A percentile compares a stretch with the other conserved stretches of the same genome.
These are phyloP conservation scores for Vicia villosa DNA, from an alignment of 306 rosid genomes.

Conservation along the genomic window DNA sequence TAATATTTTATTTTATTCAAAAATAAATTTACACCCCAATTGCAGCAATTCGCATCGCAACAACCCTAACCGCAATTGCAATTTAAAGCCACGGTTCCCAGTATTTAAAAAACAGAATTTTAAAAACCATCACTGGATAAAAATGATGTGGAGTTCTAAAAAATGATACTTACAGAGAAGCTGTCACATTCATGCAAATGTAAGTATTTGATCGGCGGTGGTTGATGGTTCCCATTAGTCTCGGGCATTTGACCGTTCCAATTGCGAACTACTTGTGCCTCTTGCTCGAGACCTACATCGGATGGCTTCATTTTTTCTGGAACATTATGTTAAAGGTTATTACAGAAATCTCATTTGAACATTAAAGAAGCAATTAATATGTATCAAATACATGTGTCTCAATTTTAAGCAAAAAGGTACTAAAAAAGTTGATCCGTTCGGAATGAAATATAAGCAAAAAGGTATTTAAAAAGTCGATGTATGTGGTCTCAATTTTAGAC, in stretches of 20 bases:
- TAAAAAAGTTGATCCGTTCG: too few species aligned
- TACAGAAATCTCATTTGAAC: constrained; percentile 10
- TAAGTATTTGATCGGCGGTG: constrained; percentile 87
- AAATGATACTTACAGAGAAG: constrained; percentile 73
- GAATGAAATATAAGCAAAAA: too few species aligned
- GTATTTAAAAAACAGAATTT: constrained; percentile 13
- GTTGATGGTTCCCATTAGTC: constrained; percentile 60
- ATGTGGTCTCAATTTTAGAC: too few species aligned
- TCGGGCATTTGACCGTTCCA: constrained; percentile 65
- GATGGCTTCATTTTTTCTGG: constrained; percentile 95
- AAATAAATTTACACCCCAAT: too few species aligned
- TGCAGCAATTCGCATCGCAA: too few species aligned
- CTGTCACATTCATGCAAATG: constrained; percentile 78
- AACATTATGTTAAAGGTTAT: constrained; percentile 38
- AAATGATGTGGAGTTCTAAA: constrained; percentile 11
- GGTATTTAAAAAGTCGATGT: too few species aligned
- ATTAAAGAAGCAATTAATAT: background rate
- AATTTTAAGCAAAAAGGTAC: too few species aligned
- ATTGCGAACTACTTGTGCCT: constrained; percentile 84
- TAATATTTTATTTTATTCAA: too few species aligned
- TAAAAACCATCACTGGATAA: constrained; percentile 25
- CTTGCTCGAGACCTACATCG: constrained; percentile 94
- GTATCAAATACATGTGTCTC: background rate
- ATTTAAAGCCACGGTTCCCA: background rate
- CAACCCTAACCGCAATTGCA: background rate